Percentiles rank a stretch among this genome's conserved stretches.
phyloP scores from a whole-genome alignment of 2,329 filamentous ascomycete genomes.

The Elsinoe necatrix region DNA sequence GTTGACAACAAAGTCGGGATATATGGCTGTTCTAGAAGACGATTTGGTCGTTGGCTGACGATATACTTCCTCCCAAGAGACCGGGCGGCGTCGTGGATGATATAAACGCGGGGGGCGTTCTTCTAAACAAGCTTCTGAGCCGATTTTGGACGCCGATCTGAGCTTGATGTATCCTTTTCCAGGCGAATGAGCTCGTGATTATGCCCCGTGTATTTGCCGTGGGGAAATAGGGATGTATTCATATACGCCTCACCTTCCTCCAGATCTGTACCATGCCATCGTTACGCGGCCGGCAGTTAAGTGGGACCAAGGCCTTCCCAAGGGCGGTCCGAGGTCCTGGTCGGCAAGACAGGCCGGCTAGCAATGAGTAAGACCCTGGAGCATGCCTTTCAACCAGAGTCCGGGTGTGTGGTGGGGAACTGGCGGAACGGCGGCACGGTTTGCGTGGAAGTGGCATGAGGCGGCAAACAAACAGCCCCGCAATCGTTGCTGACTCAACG shows the following conservation, averaged over 20 bases:
- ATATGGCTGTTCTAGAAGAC: not conserved
- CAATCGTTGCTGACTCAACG: not conserved
- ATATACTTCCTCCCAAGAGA: not conserved
- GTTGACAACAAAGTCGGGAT: not conserved
- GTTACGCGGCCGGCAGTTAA: not conserved
- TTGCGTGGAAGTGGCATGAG: not conserved
- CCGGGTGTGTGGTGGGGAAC: not conserved
- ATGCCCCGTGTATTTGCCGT: not conserved
- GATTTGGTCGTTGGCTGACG: not conserved
- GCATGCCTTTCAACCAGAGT: not conserved
- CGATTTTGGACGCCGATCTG: slow-evolving; percentile 1
- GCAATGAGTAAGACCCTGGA: not conserved
- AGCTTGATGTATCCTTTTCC: not conserved
- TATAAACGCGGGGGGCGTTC: not conserved
- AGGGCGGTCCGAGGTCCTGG: not conserved
- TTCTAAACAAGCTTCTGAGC: not conserved
- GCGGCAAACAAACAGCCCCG: not conserved
- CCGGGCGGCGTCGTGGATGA: not conserved
- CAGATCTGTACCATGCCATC: not conserved
- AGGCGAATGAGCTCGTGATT: not conserved
- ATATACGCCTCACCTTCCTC: not conserved
- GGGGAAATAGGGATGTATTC: not conserved
- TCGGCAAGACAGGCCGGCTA: slow-evolving; percentile 3
- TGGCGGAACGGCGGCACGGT: slow-evolving; percentile 1
- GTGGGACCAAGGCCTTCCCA: not conserved